phyloP scores from a whole-genome alignment of 2,329 filamentous ascomycete species.

The Alternaria triticina region DNA sequence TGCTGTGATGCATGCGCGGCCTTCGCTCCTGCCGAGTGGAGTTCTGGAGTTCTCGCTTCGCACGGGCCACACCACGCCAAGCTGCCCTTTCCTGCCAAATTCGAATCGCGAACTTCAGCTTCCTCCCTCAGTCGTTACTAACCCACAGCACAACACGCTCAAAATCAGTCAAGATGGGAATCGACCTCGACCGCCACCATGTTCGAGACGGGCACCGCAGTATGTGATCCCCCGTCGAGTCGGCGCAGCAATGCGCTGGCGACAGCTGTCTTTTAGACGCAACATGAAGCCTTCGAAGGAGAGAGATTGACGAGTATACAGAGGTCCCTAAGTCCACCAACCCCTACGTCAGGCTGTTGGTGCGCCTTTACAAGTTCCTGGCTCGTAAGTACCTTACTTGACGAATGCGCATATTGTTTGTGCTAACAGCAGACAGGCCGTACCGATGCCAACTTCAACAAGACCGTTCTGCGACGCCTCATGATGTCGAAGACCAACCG shows the following conservation, averaged over 20 bases:
- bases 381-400: slow-evolving; percentile 71
- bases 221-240: slow-evolving; percentile 51
- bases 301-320: slow-evolving; percentile 47
- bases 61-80: slow-evolving; percentile 16
- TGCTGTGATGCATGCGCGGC: not conserved
- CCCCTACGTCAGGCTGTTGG: slow-evolving; percentile 94
- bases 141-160: slow-evolving; percentile 43
- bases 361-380: slow-evolving; percentile 98
- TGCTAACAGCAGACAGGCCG: slow-evolving; percentile 67
- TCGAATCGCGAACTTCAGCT: slow-evolving; percentile 19
- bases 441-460: slow-evolving; percentile 98
- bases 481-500: slow-evolving; percentile 99
- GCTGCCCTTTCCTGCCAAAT: slow-evolving; percentile 21
- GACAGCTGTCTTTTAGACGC: slow-evolving; percentile 48
- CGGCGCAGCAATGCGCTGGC: slow-evolving; percentile 48
- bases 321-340: slow-evolving; percentile 84
- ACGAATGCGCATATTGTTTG: slow-evolving; percentile 12
- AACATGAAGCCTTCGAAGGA: slow-evolving; percentile 44
- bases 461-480: slow-evolving; percentile 94
- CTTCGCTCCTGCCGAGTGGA: slow-evolving; percentile 3
- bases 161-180: slow-evolving; percentile 49
- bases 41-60: slow-evolving; percentile 8
- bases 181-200: slow-evolving; percentile 64
- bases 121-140: slow-evolving; percentile 27
- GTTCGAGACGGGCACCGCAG: slow-evolving; percentile 73